Evolutionary conservation across 352 stramenopile species (phyloP).

Genomic region (Pythium biforme): DNA sequence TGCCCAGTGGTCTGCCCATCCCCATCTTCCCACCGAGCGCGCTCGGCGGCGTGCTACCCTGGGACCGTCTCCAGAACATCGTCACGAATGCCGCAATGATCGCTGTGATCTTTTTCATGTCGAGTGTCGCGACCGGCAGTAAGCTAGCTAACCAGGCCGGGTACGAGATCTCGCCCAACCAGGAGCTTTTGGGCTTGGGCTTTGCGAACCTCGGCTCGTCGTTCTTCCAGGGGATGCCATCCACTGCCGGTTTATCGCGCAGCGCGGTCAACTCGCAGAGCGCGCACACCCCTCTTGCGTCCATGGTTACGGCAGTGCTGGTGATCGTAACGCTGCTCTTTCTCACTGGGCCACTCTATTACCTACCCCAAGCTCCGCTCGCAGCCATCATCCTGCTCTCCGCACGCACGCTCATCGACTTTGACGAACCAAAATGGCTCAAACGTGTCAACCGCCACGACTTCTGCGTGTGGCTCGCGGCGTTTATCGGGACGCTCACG

Average conservation of each 20-base stretch:
- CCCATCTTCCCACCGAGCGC: conserved; percentile 48
- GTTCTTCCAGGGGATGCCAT: conserved; percentile 90
- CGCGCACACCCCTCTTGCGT: conserved; percentile 85
- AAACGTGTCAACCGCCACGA: conserved; percentile 56
- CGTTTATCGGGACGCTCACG: conserved; percentile 49
- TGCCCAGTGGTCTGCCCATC: conserved; percentile 69
- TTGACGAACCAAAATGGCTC: conserved; percentile 85
- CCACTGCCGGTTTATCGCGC: conserved; percentile 86
- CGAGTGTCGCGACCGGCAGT: conserved; percentile 89
- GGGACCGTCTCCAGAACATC: conserved; percentile 54
- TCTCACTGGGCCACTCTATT: conserved; percentile 86
- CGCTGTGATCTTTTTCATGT: conserved; percentile 91
- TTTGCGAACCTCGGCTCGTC: conserved; percentile 86
- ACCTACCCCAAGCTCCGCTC: conserved; percentile 86
- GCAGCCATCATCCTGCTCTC: conserved; percentile 90
- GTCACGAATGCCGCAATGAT: conserved; percentile 78
- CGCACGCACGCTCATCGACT: conserved; percentile 84
- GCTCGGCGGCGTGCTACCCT: conserved; percentile 43
- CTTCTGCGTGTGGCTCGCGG: conserved; percentile 59
- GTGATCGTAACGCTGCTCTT: conserved; percentile 90
- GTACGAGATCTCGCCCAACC: conserved; percentile 78
- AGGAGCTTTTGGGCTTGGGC: conserved; percentile 91
- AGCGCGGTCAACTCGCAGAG: conserved; percentile 91
- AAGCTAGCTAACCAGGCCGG: conserved; percentile 78
- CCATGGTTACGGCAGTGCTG: conserved; percentile 85